Evolutionary conservation across 768 basidiomycete species (phyloP).

Genomic region (Suillus americanus): DNA sequence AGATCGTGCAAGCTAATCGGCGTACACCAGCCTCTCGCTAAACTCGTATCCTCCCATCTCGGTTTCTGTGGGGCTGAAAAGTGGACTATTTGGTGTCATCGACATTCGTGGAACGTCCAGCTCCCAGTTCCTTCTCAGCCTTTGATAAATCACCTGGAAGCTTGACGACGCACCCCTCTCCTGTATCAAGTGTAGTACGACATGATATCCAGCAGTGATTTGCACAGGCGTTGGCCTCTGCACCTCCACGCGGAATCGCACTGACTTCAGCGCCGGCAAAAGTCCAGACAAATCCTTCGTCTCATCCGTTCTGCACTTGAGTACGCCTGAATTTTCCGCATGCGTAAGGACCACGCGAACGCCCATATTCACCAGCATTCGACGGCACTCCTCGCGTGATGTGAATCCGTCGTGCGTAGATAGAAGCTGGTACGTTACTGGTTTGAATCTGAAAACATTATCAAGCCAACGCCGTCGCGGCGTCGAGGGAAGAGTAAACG

Average conservation of each 20-base stretch:
- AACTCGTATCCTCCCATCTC: constrained; percentile 28
- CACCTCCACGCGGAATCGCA: constrained; percentile 84
- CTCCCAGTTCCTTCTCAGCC: constrained; percentile 70
- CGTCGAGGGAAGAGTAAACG: constrained; percentile 44
- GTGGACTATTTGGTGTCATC: constrained; percentile 16
- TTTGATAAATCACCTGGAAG: constrained; percentile 72
- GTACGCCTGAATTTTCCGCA: constrained; percentile 58
- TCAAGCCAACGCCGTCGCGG: constrained; percentile 77
- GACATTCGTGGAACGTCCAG: constrained; percentile 41
- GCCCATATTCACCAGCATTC: constrained; percentile 70
- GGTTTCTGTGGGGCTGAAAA: constrained; percentile 29
- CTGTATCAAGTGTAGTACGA: constrained; percentile 65
- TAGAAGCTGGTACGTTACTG: constrained; percentile 54
- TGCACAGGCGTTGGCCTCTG: constrained; percentile 41
- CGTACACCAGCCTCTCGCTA: constrained; percentile 35
- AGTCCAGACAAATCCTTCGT: constrained; percentile 53
- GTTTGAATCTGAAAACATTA: constrained; percentile 85
- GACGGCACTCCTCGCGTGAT: constrained; percentile 73
- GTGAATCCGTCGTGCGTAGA: constrained; percentile 60
- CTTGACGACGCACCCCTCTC: constrained; percentile 87
- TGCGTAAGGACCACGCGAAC: constrained; percentile 67
- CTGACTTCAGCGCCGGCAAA: constrained; percentile 59
- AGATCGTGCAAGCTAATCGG: constrained; percentile 21
- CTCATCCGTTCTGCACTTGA: constrained; percentile 80
- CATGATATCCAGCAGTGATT: constrained; percentile 47